phyloP scores from a whole-genome alignment of 2,329 filamentous ascomycete species.

The Claviceps sp. region DNA sequence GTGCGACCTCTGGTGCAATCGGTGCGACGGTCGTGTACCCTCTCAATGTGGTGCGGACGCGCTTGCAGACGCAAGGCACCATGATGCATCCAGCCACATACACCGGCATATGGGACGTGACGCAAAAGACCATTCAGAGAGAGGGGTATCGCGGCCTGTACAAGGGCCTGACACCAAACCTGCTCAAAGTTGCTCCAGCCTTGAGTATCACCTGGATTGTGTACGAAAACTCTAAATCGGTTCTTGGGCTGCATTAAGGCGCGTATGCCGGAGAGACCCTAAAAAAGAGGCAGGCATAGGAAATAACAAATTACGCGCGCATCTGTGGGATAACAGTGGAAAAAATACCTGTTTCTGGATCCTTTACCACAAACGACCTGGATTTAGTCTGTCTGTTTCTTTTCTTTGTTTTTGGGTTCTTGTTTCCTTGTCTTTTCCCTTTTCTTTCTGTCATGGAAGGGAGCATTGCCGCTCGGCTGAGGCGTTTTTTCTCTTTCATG shows the following conservation, averaged over 20 bases:
- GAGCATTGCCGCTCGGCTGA: too few relatives aligned
- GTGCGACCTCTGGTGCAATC: conserved; percentile 80
- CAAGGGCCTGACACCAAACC: conserved; percentile 87
- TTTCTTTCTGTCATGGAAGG: background rate
- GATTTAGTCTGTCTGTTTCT: too few relatives aligned
- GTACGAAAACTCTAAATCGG: conserved; percentile 77
- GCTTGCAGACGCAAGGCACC: conserved; percentile 88
- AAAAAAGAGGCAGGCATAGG: background rate
- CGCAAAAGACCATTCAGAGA: conserved; percentile 63
- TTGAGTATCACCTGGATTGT: conserved; percentile 92
- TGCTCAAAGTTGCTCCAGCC: conserved; percentile 90
- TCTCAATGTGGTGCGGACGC: conserved; percentile 80
- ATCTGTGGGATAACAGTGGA: background rate
- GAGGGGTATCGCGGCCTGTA: conserved; percentile 83
- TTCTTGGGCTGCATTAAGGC: conserved; percentile 39
- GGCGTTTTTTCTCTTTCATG: too few relatives aligned
- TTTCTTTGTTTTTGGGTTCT: too few relatives aligned
- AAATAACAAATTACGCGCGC: background rate
- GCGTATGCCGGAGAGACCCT: background rate
- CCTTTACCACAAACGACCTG: too few relatives aligned
- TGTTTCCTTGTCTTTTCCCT: background rate
- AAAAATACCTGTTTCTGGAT: too few relatives aligned
- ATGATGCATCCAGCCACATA: conserved; percentile 84
- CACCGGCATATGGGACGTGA: conserved; percentile 80
- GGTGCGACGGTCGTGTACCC: conserved; percentile 93